These are phyloP conservation scores for Medicago truncatula DNA, from an alignment of 306 rosid species.

Conservation along the genomic window DNA sequence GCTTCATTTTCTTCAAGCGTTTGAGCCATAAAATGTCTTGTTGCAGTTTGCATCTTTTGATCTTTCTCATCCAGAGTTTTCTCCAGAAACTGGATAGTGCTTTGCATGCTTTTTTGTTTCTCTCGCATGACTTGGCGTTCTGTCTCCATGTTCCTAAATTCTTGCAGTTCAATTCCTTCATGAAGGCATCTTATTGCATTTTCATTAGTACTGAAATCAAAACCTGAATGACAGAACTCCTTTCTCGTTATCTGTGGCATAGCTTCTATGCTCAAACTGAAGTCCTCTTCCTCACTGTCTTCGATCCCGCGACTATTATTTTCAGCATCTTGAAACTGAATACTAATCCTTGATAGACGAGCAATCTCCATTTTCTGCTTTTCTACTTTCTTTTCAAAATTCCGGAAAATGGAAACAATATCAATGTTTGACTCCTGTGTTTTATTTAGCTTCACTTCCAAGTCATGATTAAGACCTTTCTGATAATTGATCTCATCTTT, in stretches of 20 bases:
- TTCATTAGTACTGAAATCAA: conserved; percentile 35
- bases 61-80: conserved; percentile 48
- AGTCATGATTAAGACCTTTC: conserved; percentile 37
- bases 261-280: conserved; percentile 39
- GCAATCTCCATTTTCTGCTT: conserved; percentile 46
- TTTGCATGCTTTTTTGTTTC: conserved; percentile 46
- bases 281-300: conserved; percentile 49
- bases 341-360: conserved; percentile 39
- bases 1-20: conserved; percentile 41
- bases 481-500: conserved; percentile 47
- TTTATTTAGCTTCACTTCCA: conserved; percentile 46
- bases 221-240: conserved; percentile 39
- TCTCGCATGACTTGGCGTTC: conserved; percentile 44
- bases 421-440: conserved; percentile 40
- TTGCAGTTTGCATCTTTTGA: conserved; percentile 42
- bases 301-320: conserved; percentile 36
- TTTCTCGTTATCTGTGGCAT: conserved; percentile 40
- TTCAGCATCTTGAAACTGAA: conserved; percentile 41
- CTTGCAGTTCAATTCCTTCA: conserved; percentile 54
- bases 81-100: conserved; percentile 44
- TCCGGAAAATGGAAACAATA: conserved; percentile 42
- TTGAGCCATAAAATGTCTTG: conserved; percentile 31
- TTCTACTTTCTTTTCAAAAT: conserved; percentile 43
- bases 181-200: conserved; percentile 48
- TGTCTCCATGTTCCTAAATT: conserved; percentile 42